phyloP scores from a whole-genome alignment of 257 asterid genomes.

The Plantago elongata region DNA sequence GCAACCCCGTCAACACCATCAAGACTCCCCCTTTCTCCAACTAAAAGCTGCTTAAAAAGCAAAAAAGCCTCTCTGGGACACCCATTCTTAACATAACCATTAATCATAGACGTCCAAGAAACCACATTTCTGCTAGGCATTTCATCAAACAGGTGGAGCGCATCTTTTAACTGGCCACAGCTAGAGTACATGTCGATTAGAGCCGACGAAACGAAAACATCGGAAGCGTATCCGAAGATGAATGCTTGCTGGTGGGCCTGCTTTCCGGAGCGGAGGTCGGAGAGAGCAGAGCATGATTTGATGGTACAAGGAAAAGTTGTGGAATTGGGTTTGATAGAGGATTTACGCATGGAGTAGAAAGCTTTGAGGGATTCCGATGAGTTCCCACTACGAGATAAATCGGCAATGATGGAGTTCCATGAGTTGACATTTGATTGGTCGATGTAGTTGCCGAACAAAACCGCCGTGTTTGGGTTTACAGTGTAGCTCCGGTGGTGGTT shows the following conservation, averaged over 20 bases:
- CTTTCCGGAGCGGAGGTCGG: slow-evolving; percentile 67
- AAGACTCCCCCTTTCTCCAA: slow-evolving; percentile 31
- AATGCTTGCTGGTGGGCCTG: slow-evolving; percentile 88
- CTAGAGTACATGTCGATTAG: slow-evolving; percentile 82
- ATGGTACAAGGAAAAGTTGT: slow-evolving; percentile 83
- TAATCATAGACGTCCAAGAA: slow-evolving; percentile 93
- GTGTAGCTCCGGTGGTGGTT: slow-evolving; percentile 18
- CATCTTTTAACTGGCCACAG: slow-evolving; percentile 59
- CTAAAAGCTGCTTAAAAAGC: slow-evolving; percentile 60
- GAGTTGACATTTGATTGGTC: slow-evolving; percentile 64
- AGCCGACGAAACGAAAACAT: slow-evolving; percentile 73
- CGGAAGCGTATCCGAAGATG: slow-evolving; percentile 55
- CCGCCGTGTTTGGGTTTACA: slow-evolving; percentile 38
- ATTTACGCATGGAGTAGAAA: slow-evolving; percentile 81
- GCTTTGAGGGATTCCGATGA: slow-evolving; percentile 74
- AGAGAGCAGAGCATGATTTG: slow-evolving; percentile 75
- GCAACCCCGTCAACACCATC: slow-evolving; percentile 60
- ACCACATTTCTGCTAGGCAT: slow-evolving; percentile 73
- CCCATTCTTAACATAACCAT: slow-evolving; percentile 62
- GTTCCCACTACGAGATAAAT: slow-evolving; percentile 82
- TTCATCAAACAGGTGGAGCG: slow-evolving; percentile 65
- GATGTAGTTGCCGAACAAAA: slow-evolving; percentile 65
- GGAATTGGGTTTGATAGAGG: slow-evolving; percentile 65
- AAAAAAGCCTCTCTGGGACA: slow-evolving; percentile 54
- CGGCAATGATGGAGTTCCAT: slow-evolving; percentile 89